These are phyloP conservation scores for Amylocystis lapponica DNA, from an alignment of 768 basidiomycete genomes.

Conservation along the genomic window DNA sequence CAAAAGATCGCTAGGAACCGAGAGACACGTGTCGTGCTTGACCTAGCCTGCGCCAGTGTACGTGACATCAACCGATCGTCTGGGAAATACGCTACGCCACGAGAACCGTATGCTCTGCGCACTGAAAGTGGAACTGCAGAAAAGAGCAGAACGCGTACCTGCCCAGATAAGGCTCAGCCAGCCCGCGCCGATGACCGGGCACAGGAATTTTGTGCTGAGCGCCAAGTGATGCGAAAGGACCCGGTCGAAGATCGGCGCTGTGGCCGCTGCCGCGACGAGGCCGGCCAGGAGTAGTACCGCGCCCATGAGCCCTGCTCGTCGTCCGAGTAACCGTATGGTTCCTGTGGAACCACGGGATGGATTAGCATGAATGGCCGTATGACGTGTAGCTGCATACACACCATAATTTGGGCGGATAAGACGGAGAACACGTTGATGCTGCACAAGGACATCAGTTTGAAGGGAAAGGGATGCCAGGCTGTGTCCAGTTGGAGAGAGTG, in stretches of 20 bases:
- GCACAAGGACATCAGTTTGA: slow-evolving; percentile 1
- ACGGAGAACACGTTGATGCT: slow-evolving; percentile 62
- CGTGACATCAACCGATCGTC: too few species aligned
- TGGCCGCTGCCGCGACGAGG: slow-evolving; percentile 58
- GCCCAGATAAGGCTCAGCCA: slow-evolving; percentile 84
- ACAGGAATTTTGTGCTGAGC: slow-evolving; percentile 48
- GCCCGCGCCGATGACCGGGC: slow-evolving; percentile 52
- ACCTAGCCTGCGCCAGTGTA: too few species aligned
- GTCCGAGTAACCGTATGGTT: slow-evolving; percentile 67
- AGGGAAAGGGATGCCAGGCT: background rate
- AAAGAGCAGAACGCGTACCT: slow-evolving; percentile 40
- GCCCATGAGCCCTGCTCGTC: slow-evolving; percentile 66
- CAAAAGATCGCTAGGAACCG: too few species aligned
- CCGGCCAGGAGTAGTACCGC: slow-evolving; percentile 65
- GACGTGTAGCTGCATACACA: slow-evolving; percentile 28
- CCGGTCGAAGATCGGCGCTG: slow-evolving; percentile 75
- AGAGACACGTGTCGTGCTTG: too few species aligned
- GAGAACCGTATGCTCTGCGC: too few species aligned
- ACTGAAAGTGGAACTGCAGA: too few species aligned
- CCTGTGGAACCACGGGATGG: slow-evolving; percentile 30
- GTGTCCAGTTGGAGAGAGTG: background rate
- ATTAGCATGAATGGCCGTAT: background rate
- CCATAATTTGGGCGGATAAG: slow-evolving; percentile 63
- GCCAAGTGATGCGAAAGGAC: slow-evolving; percentile 74
- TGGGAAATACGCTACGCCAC: too few species aligned